phyloP scores from a whole-genome alignment of 768 basidiomycete genomes.

The Pleurotus platypus region DNA sequence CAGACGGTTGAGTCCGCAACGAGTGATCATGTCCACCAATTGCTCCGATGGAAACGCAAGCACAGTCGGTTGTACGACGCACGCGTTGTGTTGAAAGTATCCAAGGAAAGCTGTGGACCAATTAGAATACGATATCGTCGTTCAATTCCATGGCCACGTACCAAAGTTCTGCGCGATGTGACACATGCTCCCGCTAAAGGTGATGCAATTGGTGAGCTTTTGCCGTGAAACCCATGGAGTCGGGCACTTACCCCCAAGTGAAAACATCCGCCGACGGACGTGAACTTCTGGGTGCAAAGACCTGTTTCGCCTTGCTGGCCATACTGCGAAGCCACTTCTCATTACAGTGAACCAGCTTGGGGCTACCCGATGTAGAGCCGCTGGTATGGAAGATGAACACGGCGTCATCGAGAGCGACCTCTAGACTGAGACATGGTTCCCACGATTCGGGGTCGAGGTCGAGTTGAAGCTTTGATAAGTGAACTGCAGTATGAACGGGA shows the following conservation, averaged over 20 bases:
- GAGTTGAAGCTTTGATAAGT: constrained; percentile 22
- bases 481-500: constrained; percentile 32
- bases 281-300: constrained; percentile 35
- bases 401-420: constrained; percentile 23
- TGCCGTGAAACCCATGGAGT: background rate
- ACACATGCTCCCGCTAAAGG: constrained; percentile 51
- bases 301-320: constrained; percentile 42
- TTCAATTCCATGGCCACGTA: constrained; percentile 24
- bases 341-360: constrained; percentile 60
- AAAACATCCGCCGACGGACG: constrained; percentile 47
- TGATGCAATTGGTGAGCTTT: background rate
- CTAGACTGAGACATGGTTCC: constrained; percentile 26
- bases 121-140: constrained; percentile 8
- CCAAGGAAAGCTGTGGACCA: constrained; percentile 38
- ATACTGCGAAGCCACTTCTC: constrained; percentile 50
- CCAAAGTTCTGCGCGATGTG: constrained; percentile 57
- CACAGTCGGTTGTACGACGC: constrained; percentile 54
- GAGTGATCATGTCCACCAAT: constrained; percentile 46
- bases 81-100: constrained; percentile 50
- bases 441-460: constrained; percentile 16
- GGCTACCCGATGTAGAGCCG: constrained; percentile 63
- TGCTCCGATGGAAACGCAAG: constrained; percentile 53
- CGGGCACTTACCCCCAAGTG: constrained; percentile 54
- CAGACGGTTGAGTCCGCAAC: constrained; percentile 51
- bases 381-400: constrained; percentile 65